Percentiles rank a stretch among this genome's conserved stretches.
phyloP scores from a whole-genome alignment of 2,329 filamentous ascomycete species.

The Bipolaris oryzae region DNA sequence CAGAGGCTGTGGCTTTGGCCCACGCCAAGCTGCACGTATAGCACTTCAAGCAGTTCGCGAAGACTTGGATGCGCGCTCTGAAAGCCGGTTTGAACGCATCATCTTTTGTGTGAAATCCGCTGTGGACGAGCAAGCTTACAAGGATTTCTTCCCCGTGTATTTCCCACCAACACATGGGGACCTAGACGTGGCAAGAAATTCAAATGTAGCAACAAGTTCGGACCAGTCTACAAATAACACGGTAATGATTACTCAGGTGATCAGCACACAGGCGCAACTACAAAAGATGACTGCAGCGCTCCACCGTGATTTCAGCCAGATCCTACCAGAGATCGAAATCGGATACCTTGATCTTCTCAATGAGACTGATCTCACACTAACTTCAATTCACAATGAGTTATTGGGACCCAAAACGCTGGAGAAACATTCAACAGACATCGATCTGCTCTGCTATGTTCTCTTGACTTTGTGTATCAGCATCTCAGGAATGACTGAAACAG shows the following conservation, averaged over 20 bases:
- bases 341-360: slow-evolving; percentile 20
- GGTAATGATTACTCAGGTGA: slow-evolving; percentile 21
- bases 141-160: slow-evolving; percentile 37
- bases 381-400: slow-evolving; percentile 17
- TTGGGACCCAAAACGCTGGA: too few species aligned
- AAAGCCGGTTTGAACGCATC: slow-evolving; percentile 33
- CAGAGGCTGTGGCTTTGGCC: slow-evolving; percentile 41
- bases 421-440: slow-evolving; percentile 16
- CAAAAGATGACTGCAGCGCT: slow-evolving; percentile 23
- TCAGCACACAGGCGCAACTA: slow-evolving; percentile 27
- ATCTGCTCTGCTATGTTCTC: slow-evolving; percentile 34
- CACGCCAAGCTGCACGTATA: slow-evolving; percentile 38
- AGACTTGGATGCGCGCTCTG: slow-evolving; percentile 35
- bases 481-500: slow-evolving; percentile 28
- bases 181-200: slow-evolving; percentile 25
- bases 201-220: slow-evolving; percentile 22
- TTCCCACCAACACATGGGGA: slow-evolving; percentile 44
- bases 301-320: slow-evolving; percentile 16
- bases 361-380: slow-evolving; percentile 22
- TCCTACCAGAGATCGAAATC: slow-evolving; percentile 23
- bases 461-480: slow-evolving; percentile 30
- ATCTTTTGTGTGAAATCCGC: slow-evolving; percentile 39
- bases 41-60: slow-evolving; percentile 43
- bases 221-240: slow-evolving; percentile 16
- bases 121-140: slow-evolving; percentile 38